Evolutionary conservation across 768 basidiomycete species (phyloP), one percentile per base, ranked within the genome.

Genomic region (Paxillus rubicundulus): DNA sequence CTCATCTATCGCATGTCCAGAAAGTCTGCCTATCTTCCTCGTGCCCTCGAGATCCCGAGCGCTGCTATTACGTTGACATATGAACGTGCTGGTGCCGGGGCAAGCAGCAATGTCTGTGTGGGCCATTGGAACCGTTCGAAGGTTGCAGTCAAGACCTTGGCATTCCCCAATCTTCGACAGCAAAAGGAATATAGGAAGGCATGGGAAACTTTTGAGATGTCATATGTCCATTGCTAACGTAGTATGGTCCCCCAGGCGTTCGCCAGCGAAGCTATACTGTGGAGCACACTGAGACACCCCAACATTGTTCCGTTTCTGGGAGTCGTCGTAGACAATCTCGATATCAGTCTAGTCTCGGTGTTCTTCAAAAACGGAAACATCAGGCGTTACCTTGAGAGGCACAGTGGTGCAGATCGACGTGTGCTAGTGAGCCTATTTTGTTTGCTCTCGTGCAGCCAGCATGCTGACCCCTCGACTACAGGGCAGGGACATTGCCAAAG

Each of bases 281-380:
- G 61, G 66, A 40, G 38, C 39, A 59, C 65, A 13, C 30, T 68
- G 10, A 28, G 20, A 40, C 69, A 70, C 52, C 39, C 56, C 13
- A 63, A 70, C 18, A 62, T 71, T 9, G 56, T 65, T 18, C 58
- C 59, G 13, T 68, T 70, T 44, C 12, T 53, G 2, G 70, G 70
- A 1, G 41, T 61, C 34, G 5, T 61, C 20, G 4, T 12, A 7
- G 46, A 59, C 21, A 49, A 40, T 10, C 12, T 39, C 8, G 17
- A 45, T 21, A 44, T 68, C 16, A 50, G 66, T 38, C 56, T 70
- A 4, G 58, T 68, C 43, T 63, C 68, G 5, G 45, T 36, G 3
- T 69, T 56, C 45, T 66, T 51, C 52, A 45, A 21, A 42, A 59
- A 59, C 36, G 61, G 66, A 9, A 61, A 56, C 36, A 34, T 70